phyloP scores from a whole-genome alignment of 2,329 filamentous ascomycete genomes.

The Alternaria triticina region DNA sequence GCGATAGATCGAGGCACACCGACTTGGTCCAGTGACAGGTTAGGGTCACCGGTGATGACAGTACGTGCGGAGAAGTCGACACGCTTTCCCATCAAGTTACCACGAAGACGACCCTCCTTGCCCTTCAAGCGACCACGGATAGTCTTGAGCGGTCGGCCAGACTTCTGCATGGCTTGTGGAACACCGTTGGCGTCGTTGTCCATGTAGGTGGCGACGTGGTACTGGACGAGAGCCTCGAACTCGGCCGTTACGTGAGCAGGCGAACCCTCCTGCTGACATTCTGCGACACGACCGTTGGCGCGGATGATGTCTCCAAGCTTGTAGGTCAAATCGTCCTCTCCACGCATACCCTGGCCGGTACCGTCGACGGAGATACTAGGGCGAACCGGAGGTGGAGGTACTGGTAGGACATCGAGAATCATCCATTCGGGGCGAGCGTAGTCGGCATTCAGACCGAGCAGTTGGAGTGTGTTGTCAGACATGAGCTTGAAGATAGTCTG shows the following conservation, averaged over 20 bases:
- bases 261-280: slow-evolving; percentile 89
- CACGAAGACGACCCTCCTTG: slow-evolving; percentile 96
- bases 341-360: slow-evolving; percentile 87
- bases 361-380: slow-evolving; percentile 98
- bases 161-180: slow-evolving; percentile 94
- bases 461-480: slow-evolving; percentile 76
- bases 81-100: slow-evolving; percentile 96
- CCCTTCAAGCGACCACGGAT: slow-evolving; percentile 97
- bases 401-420: slow-evolving; percentile 91
- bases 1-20: slow-evolving; percentile 95
- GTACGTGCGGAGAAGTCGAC: slow-evolving; percentile 99
- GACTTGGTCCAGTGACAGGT: slow-evolving; percentile 94
- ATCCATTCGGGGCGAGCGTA: slow-evolving; percentile 99
- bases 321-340: slow-evolving; percentile 99
- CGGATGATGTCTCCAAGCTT: slow-evolving; percentile 98
- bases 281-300: slow-evolving; percentile 91
- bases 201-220: slow-evolving; percentile 99
- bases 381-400: slow-evolving; percentile 92
- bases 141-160: slow-evolving; percentile 93
- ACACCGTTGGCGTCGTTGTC: slow-evolving; percentile 98
- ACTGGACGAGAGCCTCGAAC: slow-evolving; percentile 91
- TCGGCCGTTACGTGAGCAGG: slow-evolving; percentile 90
- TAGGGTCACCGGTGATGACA: slow-evolving; percentile 98
- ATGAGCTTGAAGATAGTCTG: slow-evolving; percentile 88
- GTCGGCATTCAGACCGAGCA: slow-evolving; percentile 91